Evolutionary conservation across 768 basidiomycete species (phyloP), one percentile per base, ranked within the genome.

Genomic region (Leucogyrophana mollusca): DNA sequence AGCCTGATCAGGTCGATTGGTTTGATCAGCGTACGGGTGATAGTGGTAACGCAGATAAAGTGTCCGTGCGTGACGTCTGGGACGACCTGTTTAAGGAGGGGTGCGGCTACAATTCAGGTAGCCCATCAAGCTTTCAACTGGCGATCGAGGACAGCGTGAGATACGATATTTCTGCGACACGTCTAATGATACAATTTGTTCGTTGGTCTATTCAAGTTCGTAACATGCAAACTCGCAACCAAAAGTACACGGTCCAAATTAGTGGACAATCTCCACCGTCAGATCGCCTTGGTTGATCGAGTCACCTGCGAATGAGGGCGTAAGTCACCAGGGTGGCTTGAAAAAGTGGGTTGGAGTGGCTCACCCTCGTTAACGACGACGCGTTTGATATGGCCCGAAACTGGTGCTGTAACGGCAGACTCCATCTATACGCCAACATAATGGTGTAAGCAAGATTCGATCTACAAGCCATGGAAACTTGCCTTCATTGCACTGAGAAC

Each of bases 401-500:
- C 95, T 20, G 96, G 94, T 22, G 94, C 89, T 23, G 93, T 95
- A 37, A 98, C 93, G 52, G 90, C 85, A 52, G 90, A 93, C 73
- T 99, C 95, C 95, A 98, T 97, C 93, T 94, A 59, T 56, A 56
- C 52, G 58, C 53, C 39, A 53, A 51, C 34, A 46, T 16, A 30
- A 9, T 53, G 41, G 51, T n/a, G 54, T 62, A 49, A 59, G 56
- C 32, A 39, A n/a, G 27, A 20, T 21, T 22, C 20, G 3, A 20
- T 24, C 21, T n/a, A 33, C 40, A 14, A 23, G 9, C 14, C 37
- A n/a, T 34, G 37, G 35, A 42, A 13, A 45, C 25, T 46, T 50
- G 59, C 90, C 87, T 95, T 94, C 95, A 97, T 97, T 13, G 95
- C 95, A 65, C 90, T 94, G 69, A 96, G 73, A 50, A 97, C 91